Evolutionary conservation across 768 basidiomycete species (phyloP).

Genomic region (Candolleomyces aberdarensis): DNA sequence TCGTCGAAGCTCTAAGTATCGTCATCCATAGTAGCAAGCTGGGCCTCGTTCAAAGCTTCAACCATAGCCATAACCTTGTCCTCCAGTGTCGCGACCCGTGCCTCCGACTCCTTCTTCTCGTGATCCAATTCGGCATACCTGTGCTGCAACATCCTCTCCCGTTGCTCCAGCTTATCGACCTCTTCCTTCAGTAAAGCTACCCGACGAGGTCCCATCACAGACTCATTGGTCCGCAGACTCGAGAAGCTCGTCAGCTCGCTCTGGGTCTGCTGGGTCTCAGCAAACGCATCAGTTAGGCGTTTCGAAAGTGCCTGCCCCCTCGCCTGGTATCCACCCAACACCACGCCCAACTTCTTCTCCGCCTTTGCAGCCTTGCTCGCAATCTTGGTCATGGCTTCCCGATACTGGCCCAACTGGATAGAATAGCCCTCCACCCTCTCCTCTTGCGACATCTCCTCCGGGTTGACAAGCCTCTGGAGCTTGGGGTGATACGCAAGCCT

Average conservation of each 20-base stretch:
- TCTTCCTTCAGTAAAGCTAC: conserved; percentile 82
- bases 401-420: conserved; percentile 55
- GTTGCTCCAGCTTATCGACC: conserved; percentile 72
- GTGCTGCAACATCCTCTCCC: conserved; percentile 78
- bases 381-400: conserved; percentile 75
- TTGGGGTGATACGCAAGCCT: conserved; percentile 60
- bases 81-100: conserved; percentile 63
- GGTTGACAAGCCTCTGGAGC: conserved; percentile 65
- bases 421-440: conserved; percentile 64
- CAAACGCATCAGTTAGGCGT: conserved; percentile 64
- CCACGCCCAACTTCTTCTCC: conserved; percentile 87
- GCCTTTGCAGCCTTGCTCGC: conserved; percentile 76
- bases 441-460: conserved; percentile 51
- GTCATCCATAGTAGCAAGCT: conserved; percentile 61
- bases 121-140: conserved; percentile 80
- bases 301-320: conserved; percentile 65
- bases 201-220: conserved; percentile 71
- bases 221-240: conserved; percentile 69
- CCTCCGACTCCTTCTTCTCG: conserved; percentile 60
- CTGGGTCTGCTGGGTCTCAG: conserved; percentile 62
- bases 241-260: conserved; percentile 80
- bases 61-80: conserved; percentile 86
- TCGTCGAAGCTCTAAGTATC: no score
- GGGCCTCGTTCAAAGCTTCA: conserved; percentile 76
- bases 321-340: conserved; percentile 88